phyloP scores from a whole-genome alignment of 2,329 filamentous ascomycete species.

The Paecilomyces dactylethromorphus region DNA sequence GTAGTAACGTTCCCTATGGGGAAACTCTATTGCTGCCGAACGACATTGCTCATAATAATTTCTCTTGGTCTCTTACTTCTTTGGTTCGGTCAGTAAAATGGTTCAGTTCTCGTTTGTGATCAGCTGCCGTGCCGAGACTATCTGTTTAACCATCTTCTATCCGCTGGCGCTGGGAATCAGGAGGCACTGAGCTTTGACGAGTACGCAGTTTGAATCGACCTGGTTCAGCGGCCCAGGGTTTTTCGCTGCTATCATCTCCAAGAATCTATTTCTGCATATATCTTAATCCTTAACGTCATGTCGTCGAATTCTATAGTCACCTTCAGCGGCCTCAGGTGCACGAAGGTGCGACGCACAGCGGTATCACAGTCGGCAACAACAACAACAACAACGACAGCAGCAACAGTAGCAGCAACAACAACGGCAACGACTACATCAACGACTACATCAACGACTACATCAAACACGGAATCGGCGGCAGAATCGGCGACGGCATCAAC shows the following conservation, averaged over 20 bases:
- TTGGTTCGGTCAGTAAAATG: neutral
- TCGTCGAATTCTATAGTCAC: constrained; percentile 17
- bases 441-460: constrained; percentile 4
- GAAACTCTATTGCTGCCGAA: neutral
- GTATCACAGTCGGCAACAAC: constrained; percentile 7
- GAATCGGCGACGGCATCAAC: constrained; percentile 6
- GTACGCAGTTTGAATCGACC: neutral
- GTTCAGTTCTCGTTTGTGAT: neutral
- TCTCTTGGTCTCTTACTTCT: neutral
- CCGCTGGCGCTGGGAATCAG: neutral
- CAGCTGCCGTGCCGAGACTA: neutral
- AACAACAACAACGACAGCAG: constrained; percentile 2
- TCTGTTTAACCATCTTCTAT: neutral
- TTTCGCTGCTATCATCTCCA: neutral
- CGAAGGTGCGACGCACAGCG: constrained; percentile 12
- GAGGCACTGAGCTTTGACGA: neutral
- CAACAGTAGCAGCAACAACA: constrained; percentile 1
- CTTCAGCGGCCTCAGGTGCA: constrained; percentile 17
- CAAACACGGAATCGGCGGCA: constrained; percentile 2
- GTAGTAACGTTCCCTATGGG: constrained; percentile 6
- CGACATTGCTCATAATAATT: neutral
- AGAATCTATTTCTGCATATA: neutral
- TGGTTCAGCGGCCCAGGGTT: neutral
- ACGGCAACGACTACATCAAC: constrained; percentile 10
- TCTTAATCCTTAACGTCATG: constrained; percentile 17